Percentiles rank a stretch among this genome's conserved stretches.
These are phyloP conservation scores for Angophora floribunda DNA, from an alignment of 345 rosid species.

Conservation along the genomic window DNA sequence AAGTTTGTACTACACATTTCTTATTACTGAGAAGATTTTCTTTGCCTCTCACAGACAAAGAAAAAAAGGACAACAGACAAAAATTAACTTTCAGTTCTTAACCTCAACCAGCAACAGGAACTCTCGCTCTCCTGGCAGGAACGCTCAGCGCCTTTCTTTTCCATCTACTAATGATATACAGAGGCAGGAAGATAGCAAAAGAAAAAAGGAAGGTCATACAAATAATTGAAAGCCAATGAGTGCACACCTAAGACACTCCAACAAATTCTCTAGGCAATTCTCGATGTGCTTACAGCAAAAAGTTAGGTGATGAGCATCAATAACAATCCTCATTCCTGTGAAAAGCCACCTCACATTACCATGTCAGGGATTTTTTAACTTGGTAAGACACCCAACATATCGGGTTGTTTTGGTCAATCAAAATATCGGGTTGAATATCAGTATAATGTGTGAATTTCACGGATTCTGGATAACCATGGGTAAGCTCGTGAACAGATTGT, in stretches of 20 bases:
- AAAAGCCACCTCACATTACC: background rate
- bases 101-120: background rate
- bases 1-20: background rate
- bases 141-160: background rate
- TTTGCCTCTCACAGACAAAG: background rate
- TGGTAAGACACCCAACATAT: background rate
- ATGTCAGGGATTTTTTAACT: background rate
- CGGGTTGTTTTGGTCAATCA: too few relatives aligned
- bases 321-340: background rate
- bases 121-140: rapidly evolving
- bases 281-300: background rate
- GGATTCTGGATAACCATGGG: background rate
- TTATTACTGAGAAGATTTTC: background rate
- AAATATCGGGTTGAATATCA: background rate
- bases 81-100: background rate
- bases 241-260: background rate
- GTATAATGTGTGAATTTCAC: background rate
- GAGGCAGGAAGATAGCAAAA: background rate
- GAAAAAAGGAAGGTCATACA: background rate
- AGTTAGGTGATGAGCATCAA: background rate
- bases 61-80: background rate
- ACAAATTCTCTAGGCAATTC: background rate
- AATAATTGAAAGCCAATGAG: background rate
- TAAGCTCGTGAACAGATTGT: background rate
- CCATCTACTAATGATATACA: background rate